Conservation (phyloP, 2,329 filamentous ascomycete species). For the Aspergillus niger region DNA sequence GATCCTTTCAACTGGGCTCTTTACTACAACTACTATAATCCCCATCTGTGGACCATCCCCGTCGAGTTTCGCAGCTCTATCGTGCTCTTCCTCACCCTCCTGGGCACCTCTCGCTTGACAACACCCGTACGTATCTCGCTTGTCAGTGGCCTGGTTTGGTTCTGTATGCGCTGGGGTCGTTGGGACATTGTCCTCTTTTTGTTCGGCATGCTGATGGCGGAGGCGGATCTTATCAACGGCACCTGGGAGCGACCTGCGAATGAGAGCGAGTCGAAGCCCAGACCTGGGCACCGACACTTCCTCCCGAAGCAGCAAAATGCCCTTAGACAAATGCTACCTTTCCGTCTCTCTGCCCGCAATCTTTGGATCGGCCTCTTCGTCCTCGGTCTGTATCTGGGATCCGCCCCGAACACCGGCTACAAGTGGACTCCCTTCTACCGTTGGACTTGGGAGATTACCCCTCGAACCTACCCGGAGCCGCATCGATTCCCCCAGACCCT, state of each 20-base stretch:
- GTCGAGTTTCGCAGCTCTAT: conserved; percentile 50
- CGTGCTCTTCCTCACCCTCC: conserved; percentile 45
- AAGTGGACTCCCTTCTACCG: conserved; percentile 47
- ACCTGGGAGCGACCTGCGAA: conserved; percentile 35
- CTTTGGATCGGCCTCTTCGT: conserved; percentile 43
- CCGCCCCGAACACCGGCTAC: conserved; percentile 43
- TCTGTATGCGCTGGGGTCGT: conserved; percentile 46
- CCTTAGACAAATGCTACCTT: conserved; percentile 5
- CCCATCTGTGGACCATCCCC: conserved; percentile 51
- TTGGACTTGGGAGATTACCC: conserved; percentile 43
- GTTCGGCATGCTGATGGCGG: conserved; percentile 46
- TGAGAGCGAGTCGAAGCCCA: conserved; percentile 24
- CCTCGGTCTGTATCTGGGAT: conserved; percentile 46
- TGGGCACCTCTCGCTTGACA: conserved; percentile 42
- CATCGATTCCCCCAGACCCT: conserved; percentile 49
- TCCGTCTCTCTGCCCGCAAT: conserved; percentile 30
- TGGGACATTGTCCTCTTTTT: conserved; percentile 49
- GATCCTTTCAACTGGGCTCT: conserved; percentile 43
- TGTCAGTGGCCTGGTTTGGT: conserved; percentile 37
- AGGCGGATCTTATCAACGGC: conserved; percentile 44
- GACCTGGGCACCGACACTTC: conserved; percentile 19
- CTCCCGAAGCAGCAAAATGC: conserved; percentile 11
- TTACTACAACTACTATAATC: conserved; percentile 49
- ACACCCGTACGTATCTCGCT: conserved; percentile 36
- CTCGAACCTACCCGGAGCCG: conserved; percentile 44